Conservation (phyloP, 2,329 filamentous ascomycete species). For the Juglanconis oblonga region DNA sequence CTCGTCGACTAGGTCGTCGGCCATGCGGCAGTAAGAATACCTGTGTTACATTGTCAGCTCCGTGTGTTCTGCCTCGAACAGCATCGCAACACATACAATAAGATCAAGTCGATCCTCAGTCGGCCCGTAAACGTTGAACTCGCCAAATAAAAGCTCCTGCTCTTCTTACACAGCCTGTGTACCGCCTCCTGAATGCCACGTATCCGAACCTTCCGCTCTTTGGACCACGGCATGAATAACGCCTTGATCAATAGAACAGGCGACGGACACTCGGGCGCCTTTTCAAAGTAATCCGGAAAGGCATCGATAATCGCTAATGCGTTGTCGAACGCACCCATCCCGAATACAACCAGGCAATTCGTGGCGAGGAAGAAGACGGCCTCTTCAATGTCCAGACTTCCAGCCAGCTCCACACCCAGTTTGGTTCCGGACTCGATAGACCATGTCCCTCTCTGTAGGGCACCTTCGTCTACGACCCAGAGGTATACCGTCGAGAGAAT, state of each 20-base stretch:
- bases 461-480: slow-evolving; percentile 69
- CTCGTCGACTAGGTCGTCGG: slow-evolving; percentile 71
- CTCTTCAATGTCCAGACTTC: slow-evolving; percentile 69
- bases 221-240: slow-evolving; percentile 39
- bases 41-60: slow-evolving; percentile 29
- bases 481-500: slow-evolving; percentile 64
- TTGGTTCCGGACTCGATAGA: slow-evolving; percentile 67
- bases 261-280: slow-evolving; percentile 45
- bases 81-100: slow-evolving; percentile 44
- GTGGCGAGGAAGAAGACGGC: slow-evolving; percentile 71
- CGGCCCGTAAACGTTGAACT: slow-evolving; percentile 67
- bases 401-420: slow-evolving; percentile 60
- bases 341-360: slow-evolving; percentile 68
- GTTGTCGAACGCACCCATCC: slow-evolving; percentile 67
- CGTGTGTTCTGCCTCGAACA: background rate
- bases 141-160: slow-evolving; percentile 71
- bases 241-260: slow-evolving; percentile 50
- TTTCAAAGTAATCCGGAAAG: slow-evolving; percentile 56
- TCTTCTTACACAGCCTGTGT: slow-evolving; percentile 57
- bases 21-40: slow-evolving; percentile 72
- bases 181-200: slow-evolving; percentile 58
- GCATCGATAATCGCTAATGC: slow-evolving; percentile 62
- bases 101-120: slow-evolving; percentile 64
- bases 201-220: slow-evolving; percentile 58
- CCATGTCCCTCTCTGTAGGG: slow-evolving; percentile 68